Conservation (phyloP, 805 yeast species). For the Saccharomycopsis guyanensis region DNA sequence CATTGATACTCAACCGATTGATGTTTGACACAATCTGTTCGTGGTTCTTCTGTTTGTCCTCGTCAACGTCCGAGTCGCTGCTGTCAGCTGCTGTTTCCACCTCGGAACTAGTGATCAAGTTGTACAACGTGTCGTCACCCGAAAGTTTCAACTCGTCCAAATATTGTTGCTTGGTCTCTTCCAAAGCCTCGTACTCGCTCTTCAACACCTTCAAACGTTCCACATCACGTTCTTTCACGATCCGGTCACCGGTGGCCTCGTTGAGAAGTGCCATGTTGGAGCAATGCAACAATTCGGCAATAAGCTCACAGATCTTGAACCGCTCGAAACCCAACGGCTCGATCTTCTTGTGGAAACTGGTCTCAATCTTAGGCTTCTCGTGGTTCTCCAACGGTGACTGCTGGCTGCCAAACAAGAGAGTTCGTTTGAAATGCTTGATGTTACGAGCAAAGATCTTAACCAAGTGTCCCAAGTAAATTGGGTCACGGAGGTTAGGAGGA, state of each 20-base stretch:
- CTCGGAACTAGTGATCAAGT: constrained; percentile 2
- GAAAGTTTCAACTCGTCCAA: constrained; percentile 9
- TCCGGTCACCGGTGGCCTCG: constrained; percentile 61
- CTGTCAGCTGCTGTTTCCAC: not conserved
- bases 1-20: constrained; percentile 19
- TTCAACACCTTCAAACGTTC: constrained; percentile 46
- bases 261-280: constrained; percentile 94
- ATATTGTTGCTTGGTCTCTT: constrained; percentile 16
- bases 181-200: constrained; percentile 23
- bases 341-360: constrained; percentile 43
- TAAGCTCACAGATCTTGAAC: constrained; percentile 82
- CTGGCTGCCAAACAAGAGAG: constrained; percentile 27
- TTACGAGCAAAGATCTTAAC: constrained; percentile 69
- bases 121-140: constrained; percentile 14
- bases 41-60: constrained; percentile 1
- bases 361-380: constrained; percentile 29
- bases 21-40: constrained; percentile 11
- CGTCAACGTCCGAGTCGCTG: constrained; percentile 2
- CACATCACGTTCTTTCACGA: constrained; percentile 61
- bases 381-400: constrained; percentile 6
- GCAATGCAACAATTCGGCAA: constrained; percentile 93
- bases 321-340: constrained; percentile 85
- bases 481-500: constrained; percentile 90
- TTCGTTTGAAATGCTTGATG: constrained; percentile 52
- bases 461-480: constrained; percentile 84